Conservation (phyloP, 2,329 filamentous ascomycete species). For the Diaporthe australafricana region DNA sequence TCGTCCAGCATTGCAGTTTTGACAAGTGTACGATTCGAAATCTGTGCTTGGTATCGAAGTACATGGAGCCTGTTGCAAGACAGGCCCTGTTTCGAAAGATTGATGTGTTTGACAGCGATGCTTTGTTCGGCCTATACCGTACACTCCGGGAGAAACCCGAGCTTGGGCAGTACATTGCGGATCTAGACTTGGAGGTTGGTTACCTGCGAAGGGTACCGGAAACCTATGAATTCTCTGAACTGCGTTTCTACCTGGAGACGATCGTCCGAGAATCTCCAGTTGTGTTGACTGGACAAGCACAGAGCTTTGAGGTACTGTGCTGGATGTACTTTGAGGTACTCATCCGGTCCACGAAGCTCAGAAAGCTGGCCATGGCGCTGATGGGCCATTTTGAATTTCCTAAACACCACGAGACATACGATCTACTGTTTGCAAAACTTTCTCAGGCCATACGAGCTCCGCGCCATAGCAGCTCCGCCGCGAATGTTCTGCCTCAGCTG, state of each 20-base stretch:
- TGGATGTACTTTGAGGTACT: not conserved
- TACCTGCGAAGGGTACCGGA: too few species aligned
- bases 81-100: not conserved
- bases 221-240: too few species aligned
- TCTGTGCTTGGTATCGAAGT: not conserved
- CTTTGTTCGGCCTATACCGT: not conserved
- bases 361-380: not conserved
- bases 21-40: not conserved
- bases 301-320: not conserved
- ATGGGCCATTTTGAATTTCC: too few species aligned
- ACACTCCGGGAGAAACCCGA: not conserved
- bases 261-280: too few species aligned
- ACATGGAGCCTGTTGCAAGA: not conserved
- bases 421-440: fast-evolving
- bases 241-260: too few species aligned
- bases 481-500: not conserved
- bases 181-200: not conserved
- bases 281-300: too few species aligned
- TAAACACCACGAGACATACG: not conserved
- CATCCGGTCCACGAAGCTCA: not conserved
- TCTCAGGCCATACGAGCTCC: not conserved
- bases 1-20: not conserved
- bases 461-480: not conserved
- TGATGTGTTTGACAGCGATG: fast-evolving
- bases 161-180: not conserved